phyloP scores from a whole-genome alignment of 2,329 filamentous ascomycete genomes.

The Neurospora sp. region DNA sequence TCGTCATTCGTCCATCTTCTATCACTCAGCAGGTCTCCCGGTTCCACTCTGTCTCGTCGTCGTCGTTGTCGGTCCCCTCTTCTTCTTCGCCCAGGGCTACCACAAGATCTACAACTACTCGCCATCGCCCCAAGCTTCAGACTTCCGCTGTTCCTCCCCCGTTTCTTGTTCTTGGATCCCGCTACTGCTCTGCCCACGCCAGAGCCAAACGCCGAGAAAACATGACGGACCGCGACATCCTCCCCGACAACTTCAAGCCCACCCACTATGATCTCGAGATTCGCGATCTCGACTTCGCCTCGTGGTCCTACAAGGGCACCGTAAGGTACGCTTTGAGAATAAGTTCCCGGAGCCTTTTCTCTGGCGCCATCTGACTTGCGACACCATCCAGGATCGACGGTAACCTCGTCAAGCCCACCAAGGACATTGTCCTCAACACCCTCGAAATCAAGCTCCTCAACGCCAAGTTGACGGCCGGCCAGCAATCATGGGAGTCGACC shows the following conservation, averaged over 20 bases:
- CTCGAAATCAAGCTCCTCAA: slow-evolving; percentile 70
- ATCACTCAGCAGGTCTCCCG: background rate
- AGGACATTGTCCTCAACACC: slow-evolving; percentile 73
- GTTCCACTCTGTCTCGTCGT: background rate
- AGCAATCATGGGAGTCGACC: slow-evolving; percentile 48
- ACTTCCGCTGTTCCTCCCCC: slow-evolving; percentile 8
- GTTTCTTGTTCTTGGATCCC: slow-evolving; percentile 8
- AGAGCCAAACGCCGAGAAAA: slow-evolving; percentile 11
- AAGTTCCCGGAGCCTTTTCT: background rate
- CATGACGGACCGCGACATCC: slow-evolving; percentile 52
- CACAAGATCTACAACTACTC: background rate
- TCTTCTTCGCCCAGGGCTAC: background rate
- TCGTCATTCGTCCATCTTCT: background rate
- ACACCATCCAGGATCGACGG: slow-evolving; percentile 52
- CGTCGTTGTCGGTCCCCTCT: background rate
- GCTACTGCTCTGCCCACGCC: background rate
- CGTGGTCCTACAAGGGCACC: slow-evolving; percentile 70
- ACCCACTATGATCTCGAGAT: slow-evolving; percentile 78
- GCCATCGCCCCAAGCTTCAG: background rate
- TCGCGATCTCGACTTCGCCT: slow-evolving; percentile 65
- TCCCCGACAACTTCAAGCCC: slow-evolving; percentile 62
- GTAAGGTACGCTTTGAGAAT: slow-evolving; percentile 42
- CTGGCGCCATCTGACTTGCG: background rate
- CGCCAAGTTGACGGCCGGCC: slow-evolving; percentile 49
- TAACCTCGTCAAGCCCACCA: slow-evolving; percentile 60